Evolutionary conservation across 306 rosid species (phyloP), one percentile per base, ranked within the genome.

Genomic region (Ormosia semicastrata): DNA sequence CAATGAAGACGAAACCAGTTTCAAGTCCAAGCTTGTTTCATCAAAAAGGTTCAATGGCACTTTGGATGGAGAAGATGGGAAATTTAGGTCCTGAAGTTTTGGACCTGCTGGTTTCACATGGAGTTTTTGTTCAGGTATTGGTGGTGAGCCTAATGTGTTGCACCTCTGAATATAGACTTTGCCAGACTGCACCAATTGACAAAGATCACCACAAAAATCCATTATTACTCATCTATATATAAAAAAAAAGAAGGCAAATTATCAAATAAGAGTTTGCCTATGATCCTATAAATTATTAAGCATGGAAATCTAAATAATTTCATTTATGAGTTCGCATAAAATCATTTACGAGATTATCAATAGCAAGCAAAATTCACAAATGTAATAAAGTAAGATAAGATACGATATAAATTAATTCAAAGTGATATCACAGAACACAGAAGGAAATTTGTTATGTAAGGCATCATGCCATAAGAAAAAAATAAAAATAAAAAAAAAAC

Each of bases 101-200:
- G 97, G 82, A 24, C 83, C 80, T 72, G 87, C 52, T 76, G 73
- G 66, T 60, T 88, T 87, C 81, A 58, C 54, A 57, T 88, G 84
- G 24, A 60, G 59, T 12, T 87, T 87, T 5, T 84, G 78, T 13
- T 91, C 91, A 10, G 89, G 44, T 8, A 33, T 53, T 14, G 79
- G 39, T 43, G 78, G 81, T 12, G 89, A 67, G 33, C 75, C 71
- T 73, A 80, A 66, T 54, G 90, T 66, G 75, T 84, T 83, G 82
- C 92, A 88, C 64, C 85, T 89, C 71, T 96, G 94, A 12, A 96
- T 77, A 84, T 92, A 92, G 32, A 96, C 97, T 76, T 91, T 93
- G 75, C 99, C 99, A 62, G 98, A 93, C 99, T 96, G 94, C 86
- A 86, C 3, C 5, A 34, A 88, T 15, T 56, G 14, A 44, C 4